Conservation (phyloP, 805 yeast genomes). For the Kodamaea neixiangensis region DNA sequence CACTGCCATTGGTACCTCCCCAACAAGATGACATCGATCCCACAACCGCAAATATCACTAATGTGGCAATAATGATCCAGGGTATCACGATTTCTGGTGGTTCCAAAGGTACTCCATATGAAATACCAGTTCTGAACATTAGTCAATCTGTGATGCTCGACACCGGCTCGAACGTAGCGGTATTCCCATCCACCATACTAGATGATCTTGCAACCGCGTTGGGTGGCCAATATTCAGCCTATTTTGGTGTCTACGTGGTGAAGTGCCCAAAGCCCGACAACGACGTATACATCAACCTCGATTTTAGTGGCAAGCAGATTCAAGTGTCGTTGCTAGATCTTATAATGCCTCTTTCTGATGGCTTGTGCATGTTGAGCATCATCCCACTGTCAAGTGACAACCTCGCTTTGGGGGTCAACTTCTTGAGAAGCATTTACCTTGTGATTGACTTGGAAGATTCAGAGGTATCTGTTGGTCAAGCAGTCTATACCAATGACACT, state of each 20-base stretch:
- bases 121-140: not conserved
- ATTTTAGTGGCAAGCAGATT: not conserved
- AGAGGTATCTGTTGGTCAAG: conserved; percentile 26
- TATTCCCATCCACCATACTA: not conserved
- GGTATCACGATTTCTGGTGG: not conserved
- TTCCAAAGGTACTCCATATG: not conserved
- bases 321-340: not conserved
- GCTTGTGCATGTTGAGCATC: not conserved
- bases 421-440: conserved; percentile 26
- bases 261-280: not conserved
- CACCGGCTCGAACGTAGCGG: not conserved
- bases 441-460: conserved; percentile 29
- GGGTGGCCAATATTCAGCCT: not conserved
- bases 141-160: not conserved
- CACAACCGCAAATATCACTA: not conserved
- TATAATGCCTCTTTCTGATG: not conserved
- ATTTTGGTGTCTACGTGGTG: not conserved
- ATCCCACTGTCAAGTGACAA: not conserved
- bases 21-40: conserved; percentile 11
- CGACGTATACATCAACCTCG: not conserved
- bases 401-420: conserved; percentile 27
- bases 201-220: not conserved
- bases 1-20: conserved; percentile 34
- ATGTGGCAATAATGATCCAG: not conserved
- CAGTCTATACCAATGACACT: conserved; percentile 17